phyloP scores from a whole-genome alignment of 2,329 filamentous ascomycete genomes.

The Beauveria sp. region DNA sequence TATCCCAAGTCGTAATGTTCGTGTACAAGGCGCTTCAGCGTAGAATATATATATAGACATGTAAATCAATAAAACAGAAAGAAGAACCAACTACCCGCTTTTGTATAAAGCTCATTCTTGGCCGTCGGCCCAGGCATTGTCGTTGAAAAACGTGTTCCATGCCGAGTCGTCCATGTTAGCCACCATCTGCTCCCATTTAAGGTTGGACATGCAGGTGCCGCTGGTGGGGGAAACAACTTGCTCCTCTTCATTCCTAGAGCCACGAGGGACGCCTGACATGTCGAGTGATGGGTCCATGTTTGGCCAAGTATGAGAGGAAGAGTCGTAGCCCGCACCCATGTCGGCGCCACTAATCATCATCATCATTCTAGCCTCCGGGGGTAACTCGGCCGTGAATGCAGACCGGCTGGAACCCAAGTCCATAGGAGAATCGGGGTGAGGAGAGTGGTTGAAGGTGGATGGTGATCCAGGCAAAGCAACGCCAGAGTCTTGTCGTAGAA shows the following conservation, averaged over 20 bases:
- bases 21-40: neutral
- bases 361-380: conserved; percentile 36
- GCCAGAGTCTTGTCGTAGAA: neutral
- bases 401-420: conserved; percentile 21
- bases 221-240: neutral
- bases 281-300: conserved; percentile 9
- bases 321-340: conserved; percentile 20
- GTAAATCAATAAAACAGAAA: neutral
- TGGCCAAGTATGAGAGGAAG: conserved; percentile 12
- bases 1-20: neutral
- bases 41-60: neutral
- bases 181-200: conserved; percentile 13
- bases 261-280: neutral
- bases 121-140: conserved; percentile 17
- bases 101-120: neutral
- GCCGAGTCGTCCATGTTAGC: conserved; percentile 19
- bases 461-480: neutral
- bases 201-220: neutral
- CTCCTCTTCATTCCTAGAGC: neutral
- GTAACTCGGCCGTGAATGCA: conserved; percentile 34
- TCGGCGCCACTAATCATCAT: conserved; percentile 25
- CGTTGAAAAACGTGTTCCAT: conserved; percentile 26
- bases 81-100: neutral
- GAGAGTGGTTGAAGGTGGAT: neutral
- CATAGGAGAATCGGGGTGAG: conserved; percentile 15